Conservation (phyloP, 1,139 yeast species). For the Suhomyces bribrorum region DNA sequence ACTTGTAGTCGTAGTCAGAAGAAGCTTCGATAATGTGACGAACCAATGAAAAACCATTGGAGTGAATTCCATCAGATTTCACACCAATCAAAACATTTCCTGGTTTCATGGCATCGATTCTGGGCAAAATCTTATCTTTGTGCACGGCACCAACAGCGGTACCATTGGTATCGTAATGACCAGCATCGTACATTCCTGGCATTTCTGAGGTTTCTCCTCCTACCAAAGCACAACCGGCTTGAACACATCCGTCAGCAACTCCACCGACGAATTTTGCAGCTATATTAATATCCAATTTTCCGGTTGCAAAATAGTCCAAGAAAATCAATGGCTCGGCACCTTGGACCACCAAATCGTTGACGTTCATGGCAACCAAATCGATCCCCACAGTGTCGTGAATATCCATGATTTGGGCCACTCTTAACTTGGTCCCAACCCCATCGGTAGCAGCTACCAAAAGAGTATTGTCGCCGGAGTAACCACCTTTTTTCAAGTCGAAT, state of each 20-base stretch:
- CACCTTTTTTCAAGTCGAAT: slow-evolving; percentile 87
- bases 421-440: slow-evolving; percentile 97
- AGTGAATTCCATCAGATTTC: slow-evolving; percentile 90
- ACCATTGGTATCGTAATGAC: slow-evolving; percentile 97
- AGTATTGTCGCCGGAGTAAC: slow-evolving; percentile 74
- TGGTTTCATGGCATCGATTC: slow-evolving; percentile 58
- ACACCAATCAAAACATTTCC: slow-evolving; percentile 88
- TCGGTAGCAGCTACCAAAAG: slow-evolving; percentile 96
- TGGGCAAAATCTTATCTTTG: slow-evolving; percentile 74
- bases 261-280: slow-evolving; percentile 92
- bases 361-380: slow-evolving; percentile 98
- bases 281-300: slow-evolving; percentile 77
- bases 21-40: slow-evolving; percentile 86
- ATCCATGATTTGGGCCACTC: slow-evolving; percentile 87
- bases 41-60: slow-evolving; percentile 95
- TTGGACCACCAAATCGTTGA: slow-evolving; percentile 94
- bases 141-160: slow-evolving; percentile 99
- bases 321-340: slow-evolving; percentile 98
- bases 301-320: slow-evolving; percentile 95
- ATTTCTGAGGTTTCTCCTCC: slow-evolving; percentile 99
- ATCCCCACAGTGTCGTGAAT: slow-evolving; percentile 97
- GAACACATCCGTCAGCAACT: slow-evolving; percentile 94
- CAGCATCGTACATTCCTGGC: slow-evolving; percentile 98
- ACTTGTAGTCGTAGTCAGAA: slow-evolving; percentile 61
- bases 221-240: slow-evolving; percentile 95